phyloP scores from a whole-genome alignment of 2,329 filamentous ascomycete genomes.

The Grosmannia huntii region DNA sequence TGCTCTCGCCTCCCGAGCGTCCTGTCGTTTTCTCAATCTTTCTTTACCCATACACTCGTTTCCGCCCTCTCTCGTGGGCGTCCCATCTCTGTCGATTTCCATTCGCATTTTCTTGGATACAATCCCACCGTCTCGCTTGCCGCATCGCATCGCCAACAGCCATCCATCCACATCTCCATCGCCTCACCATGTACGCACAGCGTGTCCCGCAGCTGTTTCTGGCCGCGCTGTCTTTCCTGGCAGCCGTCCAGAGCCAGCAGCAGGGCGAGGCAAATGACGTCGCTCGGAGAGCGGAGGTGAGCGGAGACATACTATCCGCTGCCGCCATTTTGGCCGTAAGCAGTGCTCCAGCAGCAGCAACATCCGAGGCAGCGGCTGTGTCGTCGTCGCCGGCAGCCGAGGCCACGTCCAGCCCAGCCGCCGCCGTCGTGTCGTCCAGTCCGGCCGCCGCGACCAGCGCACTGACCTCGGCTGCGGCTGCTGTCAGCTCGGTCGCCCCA shows the following conservation, averaged over 20 bases:
- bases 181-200: conserved; percentile 38
- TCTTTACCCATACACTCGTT: not conserved
- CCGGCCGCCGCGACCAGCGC: conserved; percentile 2
- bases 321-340: not conserved
- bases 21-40: not conserved
- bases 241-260: conserved; percentile 30
- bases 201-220: conserved; percentile 34
- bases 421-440: not conserved
- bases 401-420: not conserved
- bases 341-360: not conserved
- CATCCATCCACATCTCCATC: conserved; percentile 10
- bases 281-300: conserved; percentile 1
- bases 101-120: not conserved
- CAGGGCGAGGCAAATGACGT: conserved; percentile 12
- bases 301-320: not conserved
- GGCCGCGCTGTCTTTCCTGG: conserved; percentile 33
- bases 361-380: not conserved
- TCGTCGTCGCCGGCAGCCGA: not conserved
- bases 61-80: too few relatives aligned
- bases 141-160: too few relatives aligned
- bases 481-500: conserved; percentile 9
- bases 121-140: not conserved
- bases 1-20: not conserved
- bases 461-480: not conserved
- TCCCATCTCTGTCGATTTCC: too few relatives aligned